Conservation (phyloP, 768 basidiomycete species). For the Termitomyces sp. region DNA sequence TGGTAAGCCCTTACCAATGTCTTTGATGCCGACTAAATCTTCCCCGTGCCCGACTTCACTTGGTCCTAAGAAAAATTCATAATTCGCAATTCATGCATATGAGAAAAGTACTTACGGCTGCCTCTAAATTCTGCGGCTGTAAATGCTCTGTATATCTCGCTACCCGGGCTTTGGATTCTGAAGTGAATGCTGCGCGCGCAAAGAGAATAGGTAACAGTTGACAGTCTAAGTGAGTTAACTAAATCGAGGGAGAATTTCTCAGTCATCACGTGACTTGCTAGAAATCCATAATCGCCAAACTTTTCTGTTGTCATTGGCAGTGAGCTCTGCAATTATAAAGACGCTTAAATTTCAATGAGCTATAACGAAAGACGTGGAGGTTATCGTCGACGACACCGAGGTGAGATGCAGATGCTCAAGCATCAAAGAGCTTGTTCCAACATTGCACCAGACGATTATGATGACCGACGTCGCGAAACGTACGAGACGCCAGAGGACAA, state of each 20-base stretch:
- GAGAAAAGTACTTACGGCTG: background rate
- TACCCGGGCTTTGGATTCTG: background rate
- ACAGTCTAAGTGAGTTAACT: no score
- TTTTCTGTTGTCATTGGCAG: background rate
- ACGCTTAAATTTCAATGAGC: constrained; percentile 44
- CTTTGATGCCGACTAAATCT: background rate
- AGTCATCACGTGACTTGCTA: background rate
- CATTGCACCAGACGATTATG: constrained; percentile 55
- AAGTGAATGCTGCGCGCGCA: no score
- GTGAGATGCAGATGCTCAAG: constrained; percentile 33
- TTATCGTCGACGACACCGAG: constrained; percentile 46
- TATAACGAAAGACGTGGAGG: constrained; percentile 47
- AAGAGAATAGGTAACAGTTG: no score
- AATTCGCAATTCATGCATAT: background rate
- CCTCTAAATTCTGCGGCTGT: no score
- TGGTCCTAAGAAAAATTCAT: background rate
- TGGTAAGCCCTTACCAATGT: constrained; percentile 12
- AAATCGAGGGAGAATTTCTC: background rate
- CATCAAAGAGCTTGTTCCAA: constrained; percentile 13
- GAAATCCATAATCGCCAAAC: background rate
- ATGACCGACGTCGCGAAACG: constrained; percentile 58
- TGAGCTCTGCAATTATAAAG: constrained; percentile 12
- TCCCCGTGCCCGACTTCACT: background rate
- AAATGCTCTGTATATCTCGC: background rate
- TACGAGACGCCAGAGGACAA: constrained; percentile 72